These are phyloP conservation scores for Penicillium thymicola DNA, from an alignment of 2,329 filamentous ascomycete genomes.

Conservation along the genomic window DNA sequence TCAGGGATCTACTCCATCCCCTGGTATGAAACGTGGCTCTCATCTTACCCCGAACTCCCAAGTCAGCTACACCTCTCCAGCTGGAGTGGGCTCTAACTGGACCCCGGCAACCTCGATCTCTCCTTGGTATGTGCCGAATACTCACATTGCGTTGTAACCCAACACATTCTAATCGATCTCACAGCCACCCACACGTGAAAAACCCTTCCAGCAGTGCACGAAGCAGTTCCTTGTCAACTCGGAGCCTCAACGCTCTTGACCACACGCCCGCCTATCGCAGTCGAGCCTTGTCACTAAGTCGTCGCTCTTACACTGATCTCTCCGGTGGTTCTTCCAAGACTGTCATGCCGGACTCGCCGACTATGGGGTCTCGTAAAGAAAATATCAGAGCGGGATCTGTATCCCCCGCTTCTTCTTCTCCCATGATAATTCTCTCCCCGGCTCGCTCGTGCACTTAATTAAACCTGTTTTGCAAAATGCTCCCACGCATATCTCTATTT, in stretches of 20 bases:
- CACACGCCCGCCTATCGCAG: slow-evolving; percentile 38
- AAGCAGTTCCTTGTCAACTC: slow-evolving; percentile 39
- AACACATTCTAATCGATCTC: slow-evolving; percentile 26
- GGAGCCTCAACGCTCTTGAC: slow-evolving; percentile 38
- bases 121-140: slow-evolving; percentile 42
- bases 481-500: background rate
- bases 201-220: slow-evolving; percentile 36
- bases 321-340: slow-evolving; percentile 38
- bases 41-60: slow-evolving; percentile 44
- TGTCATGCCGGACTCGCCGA: slow-evolving; percentile 36
- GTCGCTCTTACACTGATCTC: slow-evolving; percentile 31
- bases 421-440: slow-evolving; percentile 37
- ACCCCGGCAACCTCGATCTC: slow-evolving; percentile 50
- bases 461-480: background rate
- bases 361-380: slow-evolving; percentile 37
- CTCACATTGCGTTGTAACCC: background rate
- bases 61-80: slow-evolving; percentile 44
- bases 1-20: slow-evolving; percentile 44
- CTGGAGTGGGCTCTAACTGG: slow-evolving; percentile 42
- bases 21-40: slow-evolving; percentile 39
- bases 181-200: slow-evolving; percentile 40
- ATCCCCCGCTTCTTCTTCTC: slow-evolving; percentile 39
- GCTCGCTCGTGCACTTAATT: slow-evolving; percentile 35
- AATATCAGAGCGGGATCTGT: slow-evolving; percentile 36
- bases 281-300: slow-evolving; percentile 24